Evolutionary conservation across 257 asterid species (phyloP).

Genomic region (Nyctanthes arbortristis): DNA sequence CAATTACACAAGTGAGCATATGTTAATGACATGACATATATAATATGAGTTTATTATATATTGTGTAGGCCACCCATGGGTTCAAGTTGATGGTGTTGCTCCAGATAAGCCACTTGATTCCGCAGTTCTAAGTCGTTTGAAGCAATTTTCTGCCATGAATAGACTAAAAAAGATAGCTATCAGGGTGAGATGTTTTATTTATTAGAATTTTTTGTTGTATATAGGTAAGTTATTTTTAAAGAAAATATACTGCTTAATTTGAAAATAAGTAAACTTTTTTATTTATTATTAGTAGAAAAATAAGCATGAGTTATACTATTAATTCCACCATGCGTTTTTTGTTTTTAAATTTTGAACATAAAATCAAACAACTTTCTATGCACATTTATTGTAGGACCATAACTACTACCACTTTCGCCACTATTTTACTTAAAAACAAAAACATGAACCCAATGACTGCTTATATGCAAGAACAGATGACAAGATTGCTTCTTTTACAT

Average conservation of each 20-base stretch:
- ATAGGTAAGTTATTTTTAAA: background rate
- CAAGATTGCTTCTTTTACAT: background rate
- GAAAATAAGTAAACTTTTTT: background rate
- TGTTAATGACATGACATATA: background rate
- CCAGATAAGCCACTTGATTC: conserved; percentile 54
- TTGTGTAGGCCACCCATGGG: conserved; percentile 48
- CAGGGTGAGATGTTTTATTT: conserved; percentile 30
- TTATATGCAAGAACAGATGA: background rate
- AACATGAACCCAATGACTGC: no score
- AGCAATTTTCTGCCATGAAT: conserved; percentile 52
- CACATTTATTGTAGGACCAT: no score
- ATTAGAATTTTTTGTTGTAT: background rate
- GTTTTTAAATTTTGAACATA: no score
- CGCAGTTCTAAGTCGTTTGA: conserved; percentile 45
- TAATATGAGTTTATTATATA: background rate
- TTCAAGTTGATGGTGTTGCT: conserved; percentile 39
- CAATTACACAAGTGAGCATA: background rate
- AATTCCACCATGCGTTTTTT: background rate
- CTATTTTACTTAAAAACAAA: no score
- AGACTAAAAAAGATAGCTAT: conserved; percentile 51
- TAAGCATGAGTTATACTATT: background rate
- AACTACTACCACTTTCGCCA: no score
- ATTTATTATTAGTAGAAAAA: background rate
- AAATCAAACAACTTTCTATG: no score
- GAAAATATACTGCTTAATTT: background rate